phyloP scores from a whole-genome alignment of 2,329 filamentous ascomycete species.

The Alternaria dauci region DNA sequence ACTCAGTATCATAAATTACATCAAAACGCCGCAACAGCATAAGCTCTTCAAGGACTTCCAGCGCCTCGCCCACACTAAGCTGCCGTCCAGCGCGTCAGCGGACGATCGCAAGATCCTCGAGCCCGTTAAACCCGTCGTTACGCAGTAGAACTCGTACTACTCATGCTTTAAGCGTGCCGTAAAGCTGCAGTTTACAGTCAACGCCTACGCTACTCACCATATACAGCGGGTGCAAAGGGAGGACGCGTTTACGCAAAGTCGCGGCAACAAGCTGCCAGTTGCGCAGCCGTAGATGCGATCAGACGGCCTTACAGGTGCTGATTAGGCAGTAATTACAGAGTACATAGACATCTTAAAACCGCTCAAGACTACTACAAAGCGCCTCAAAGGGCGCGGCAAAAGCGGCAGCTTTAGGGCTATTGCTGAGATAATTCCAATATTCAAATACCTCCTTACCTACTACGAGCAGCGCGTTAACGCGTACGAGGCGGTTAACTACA shows the following conservation, averaged over 20 bases:
- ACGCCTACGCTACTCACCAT: background rate
- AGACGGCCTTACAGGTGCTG: background rate
- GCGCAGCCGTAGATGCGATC: constrained; percentile 1
- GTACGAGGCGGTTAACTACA: background rate
- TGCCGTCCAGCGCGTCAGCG: background rate
- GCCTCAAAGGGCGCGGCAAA: background rate
- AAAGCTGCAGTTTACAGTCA: constrained; percentile 2
- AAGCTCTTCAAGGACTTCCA: background rate
- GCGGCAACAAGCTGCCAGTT: background rate
- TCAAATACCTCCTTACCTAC: background rate
- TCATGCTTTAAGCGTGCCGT: constrained; percentile 3
- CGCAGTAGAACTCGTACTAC: background rate
- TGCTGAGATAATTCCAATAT: constrained; percentile 7
- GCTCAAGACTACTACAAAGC: background rate
- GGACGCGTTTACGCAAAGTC: background rate
- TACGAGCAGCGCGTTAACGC: background rate
- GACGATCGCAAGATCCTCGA: background rate
- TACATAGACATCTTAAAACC: constrained; percentile 1
- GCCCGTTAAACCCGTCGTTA: constrained; percentile 9
- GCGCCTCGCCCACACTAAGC: background rate
- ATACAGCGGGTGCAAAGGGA: background rate
- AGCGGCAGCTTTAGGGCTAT: background rate
- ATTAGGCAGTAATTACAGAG: constrained; percentile 4
- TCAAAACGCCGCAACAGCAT: background rate
- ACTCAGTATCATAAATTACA: background rate